Conservation (phyloP, 495 filamentous ascomycete species). For the Aspergillus baeticus region DNA sequence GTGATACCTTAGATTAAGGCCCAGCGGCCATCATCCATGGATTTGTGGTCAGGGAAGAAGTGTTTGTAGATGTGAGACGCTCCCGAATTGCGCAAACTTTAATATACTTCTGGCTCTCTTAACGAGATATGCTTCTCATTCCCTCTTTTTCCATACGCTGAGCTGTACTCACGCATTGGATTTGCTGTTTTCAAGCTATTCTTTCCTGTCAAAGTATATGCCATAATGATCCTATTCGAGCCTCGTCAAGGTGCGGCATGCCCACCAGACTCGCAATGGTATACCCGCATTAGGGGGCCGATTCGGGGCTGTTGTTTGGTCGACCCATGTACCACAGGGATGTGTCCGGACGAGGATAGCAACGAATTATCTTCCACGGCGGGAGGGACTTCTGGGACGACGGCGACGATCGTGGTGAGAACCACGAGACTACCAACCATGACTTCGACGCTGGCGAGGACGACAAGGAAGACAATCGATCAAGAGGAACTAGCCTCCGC, state of each 20-base stretch:
- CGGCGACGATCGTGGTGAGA: not conserved
- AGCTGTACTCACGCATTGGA: slow-evolving; percentile 1
- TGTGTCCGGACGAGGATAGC: slow-evolving; percentile 30
- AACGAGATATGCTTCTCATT: not conserved
- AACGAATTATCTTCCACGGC: not conserved
- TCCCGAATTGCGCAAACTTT: not conserved
- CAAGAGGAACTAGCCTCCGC: not conserved
- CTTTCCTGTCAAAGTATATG: not conserved
- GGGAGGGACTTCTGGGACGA: not conserved
- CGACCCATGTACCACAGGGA: slow-evolving; percentile 33
- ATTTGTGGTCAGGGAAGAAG: not conserved
- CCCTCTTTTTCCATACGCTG: not conserved
- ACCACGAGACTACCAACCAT: slow-evolving; percentile 1
- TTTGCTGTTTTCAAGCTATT: not conserved
- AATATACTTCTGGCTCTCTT: not conserved
- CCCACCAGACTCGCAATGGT: slow-evolving; percentile 23
- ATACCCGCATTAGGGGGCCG: slow-evolving; percentile 28
- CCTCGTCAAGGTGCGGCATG: slow-evolving; percentile 19
- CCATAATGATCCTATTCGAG: slow-evolving; percentile 5
- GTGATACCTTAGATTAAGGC: not conserved
- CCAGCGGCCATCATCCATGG: not conserved
- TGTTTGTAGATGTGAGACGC: not conserved
- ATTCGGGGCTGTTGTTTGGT: slow-evolving; percentile 41
- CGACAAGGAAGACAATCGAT: not conserved
- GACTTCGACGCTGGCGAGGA: slow-evolving; percentile 5